Evolutionary conservation across 352 stramenopile genomes (phyloP).

Genomic region (Phytophthora sansomeana): DNA sequence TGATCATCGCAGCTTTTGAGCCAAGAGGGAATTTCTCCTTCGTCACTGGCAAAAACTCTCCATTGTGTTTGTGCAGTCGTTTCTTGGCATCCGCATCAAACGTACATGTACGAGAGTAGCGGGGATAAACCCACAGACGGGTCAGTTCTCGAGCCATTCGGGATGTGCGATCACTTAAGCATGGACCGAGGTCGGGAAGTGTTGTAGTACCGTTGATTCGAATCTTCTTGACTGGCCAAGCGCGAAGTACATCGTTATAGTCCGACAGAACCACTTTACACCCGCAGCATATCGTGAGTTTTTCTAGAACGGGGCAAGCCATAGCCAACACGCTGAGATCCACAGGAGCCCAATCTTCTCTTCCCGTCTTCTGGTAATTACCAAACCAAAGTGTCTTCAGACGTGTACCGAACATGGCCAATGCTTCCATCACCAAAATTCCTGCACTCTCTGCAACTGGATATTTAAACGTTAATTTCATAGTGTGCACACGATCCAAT

Average conservation of each 20-base stretch:
- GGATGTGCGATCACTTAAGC: slow-evolving; percentile 1
- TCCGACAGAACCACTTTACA: not conserved
- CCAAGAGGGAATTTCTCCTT: too few species aligned
- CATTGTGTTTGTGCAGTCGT: too few species aligned
- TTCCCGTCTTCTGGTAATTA: not conserved
- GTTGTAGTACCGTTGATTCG: not conserved
- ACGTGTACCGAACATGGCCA: not conserved
- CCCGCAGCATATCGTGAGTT: not conserved
- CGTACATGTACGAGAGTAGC: too few species aligned
- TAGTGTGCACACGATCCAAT: not conserved
- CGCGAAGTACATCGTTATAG: not conserved
- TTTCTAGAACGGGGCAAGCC: not conserved
- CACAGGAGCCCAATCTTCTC: too few species aligned
- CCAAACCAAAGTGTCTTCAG: not conserved
- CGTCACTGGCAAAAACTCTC: too few species aligned
- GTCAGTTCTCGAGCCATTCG: slow-evolving; percentile 10
- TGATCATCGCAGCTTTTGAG: too few species aligned
- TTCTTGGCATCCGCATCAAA: too few species aligned
- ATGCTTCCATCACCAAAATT: not conserved
- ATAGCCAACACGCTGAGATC: not conserved
- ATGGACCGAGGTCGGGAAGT: not conserved
- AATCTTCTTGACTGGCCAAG: slow-evolving; percentile 19
- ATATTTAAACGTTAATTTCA: not conserved
- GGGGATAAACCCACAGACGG: slow-evolving; percentile 9
- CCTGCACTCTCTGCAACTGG: not conserved